Evolutionary conservation across 148 eudicot genomes (phyloP).

Genomic region (Vaccinium darrowii): DNA sequence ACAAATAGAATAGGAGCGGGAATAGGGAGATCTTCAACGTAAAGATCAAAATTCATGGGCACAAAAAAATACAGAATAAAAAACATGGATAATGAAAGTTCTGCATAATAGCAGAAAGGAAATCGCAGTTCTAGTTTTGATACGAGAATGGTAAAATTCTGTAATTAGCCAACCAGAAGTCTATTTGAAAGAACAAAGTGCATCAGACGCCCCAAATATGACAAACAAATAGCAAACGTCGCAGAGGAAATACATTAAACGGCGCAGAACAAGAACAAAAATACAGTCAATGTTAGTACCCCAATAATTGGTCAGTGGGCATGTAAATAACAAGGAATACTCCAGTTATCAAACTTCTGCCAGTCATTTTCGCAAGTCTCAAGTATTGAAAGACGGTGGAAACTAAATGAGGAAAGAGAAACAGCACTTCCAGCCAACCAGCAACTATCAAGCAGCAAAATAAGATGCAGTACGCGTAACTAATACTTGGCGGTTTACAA

Average conservation of each 20-base stretch:
- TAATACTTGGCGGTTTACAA: background rate
- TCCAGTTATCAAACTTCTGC: background rate
- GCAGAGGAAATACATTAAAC: background rate
- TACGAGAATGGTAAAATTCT: background rate
- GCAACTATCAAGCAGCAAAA: background rate
- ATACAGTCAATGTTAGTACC: background rate
- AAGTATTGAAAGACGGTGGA: background rate
- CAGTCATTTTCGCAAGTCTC: background rate
- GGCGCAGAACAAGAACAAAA: background rate
- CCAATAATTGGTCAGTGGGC: background rate
- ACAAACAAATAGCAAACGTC: background rate
- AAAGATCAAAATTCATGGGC: background rate
- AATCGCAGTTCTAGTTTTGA: background rate
- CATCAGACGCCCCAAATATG: background rate
- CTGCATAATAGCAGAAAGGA: background rate
- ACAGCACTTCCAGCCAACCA: background rate
- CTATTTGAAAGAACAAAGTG: background rate
- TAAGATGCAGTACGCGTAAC: background rate
- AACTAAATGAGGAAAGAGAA: background rate
- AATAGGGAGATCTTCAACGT: background rate
- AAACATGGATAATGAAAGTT: background rate
- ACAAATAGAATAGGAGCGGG: background rate
- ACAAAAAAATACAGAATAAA: background rate
- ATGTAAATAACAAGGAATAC: background rate
- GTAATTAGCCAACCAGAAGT: background rate